Evolutionary conservation across 805 yeast genomes (phyloP).

Genomic region (Lachancea lanzarotensis): DNA sequence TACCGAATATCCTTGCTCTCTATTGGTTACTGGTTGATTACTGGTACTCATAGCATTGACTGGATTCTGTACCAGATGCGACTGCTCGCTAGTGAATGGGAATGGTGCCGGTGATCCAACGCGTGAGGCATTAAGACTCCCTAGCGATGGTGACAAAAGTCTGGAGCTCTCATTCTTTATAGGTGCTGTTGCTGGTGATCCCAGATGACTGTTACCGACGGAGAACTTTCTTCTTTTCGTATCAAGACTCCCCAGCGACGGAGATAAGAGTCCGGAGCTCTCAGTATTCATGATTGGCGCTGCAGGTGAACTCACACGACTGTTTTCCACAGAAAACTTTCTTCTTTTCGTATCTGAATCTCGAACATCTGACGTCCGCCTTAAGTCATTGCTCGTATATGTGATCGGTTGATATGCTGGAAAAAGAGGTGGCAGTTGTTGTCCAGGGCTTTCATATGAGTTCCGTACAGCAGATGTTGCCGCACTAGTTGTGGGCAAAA

Average conservation of each 20-base stretch:
- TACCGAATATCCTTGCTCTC: background rate
- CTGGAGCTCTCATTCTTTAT: conserved; percentile 1
- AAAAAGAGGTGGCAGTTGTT: conserved; percentile 25
- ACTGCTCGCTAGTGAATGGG: conserved; percentile 1
- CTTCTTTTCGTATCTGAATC: conserved; percentile 23
- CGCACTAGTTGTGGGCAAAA: conserved; percentile 18
- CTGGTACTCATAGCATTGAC: background rate
- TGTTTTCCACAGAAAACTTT: conserved; percentile 8
- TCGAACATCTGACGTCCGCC: conserved; percentile 18
- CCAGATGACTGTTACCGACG: conserved; percentile 1
- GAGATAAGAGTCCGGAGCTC: background rate
- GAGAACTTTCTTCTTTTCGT: conserved; percentile 21
- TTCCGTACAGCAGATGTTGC: conserved; percentile 4
- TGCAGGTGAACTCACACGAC: conserved; percentile 2
- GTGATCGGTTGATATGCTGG: conserved; percentile 32
- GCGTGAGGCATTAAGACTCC: background rate
- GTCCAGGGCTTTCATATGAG: conserved; percentile 11
- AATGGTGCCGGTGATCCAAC: background rate
- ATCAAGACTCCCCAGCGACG: conserved; percentile 4
- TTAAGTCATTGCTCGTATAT: conserved; percentile 27
- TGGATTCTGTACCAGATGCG: conserved; percentile 2
- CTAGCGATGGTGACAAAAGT: conserved; percentile 2
- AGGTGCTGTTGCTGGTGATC: conserved; percentile 1
- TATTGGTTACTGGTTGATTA: too few relatives aligned
- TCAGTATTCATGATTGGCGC: background rate